Conservation (phyloP, 805 yeast genomes). For the Tetrapisispora nanseiensis region DNA sequence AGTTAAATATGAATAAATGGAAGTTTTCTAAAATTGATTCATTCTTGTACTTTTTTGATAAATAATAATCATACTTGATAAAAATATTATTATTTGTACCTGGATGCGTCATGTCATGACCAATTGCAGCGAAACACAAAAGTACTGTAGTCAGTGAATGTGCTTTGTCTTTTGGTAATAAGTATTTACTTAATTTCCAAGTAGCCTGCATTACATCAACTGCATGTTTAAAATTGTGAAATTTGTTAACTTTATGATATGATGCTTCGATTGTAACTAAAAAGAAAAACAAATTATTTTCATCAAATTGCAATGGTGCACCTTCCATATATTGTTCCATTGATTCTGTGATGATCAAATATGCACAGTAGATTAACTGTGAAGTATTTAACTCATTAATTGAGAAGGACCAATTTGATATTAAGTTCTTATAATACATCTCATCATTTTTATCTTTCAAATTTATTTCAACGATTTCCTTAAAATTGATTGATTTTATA, state of each 20-base stretch:
- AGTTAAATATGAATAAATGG: slow-evolving; percentile 59
- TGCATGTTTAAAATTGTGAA: slow-evolving; percentile 93
- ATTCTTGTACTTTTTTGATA: slow-evolving; percentile 52
- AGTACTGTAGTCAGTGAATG: slow-evolving; percentile 41
- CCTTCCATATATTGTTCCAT: background rate
- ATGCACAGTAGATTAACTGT: slow-evolving; percentile 24
- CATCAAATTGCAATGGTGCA: slow-evolving; percentile 11
- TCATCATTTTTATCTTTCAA: background rate
- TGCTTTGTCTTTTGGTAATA: slow-evolving; percentile 16
- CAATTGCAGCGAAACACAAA: slow-evolving; percentile 70
- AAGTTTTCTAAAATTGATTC: slow-evolving; percentile 72
- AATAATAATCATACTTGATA: slow-evolving; percentile 47
- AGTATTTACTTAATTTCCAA: slow-evolving; percentile 40
- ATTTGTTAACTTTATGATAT: slow-evolving; percentile 77
- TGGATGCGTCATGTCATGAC: slow-evolving; percentile 96
- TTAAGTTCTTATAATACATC: slow-evolving; percentile 10
- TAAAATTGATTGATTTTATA: slow-evolving; percentile 15
- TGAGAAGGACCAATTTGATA: slow-evolving; percentile 25
- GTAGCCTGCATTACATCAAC: slow-evolving; percentile 92
- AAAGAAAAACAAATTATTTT: slow-evolving; percentile 46
- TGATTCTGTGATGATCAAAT: slow-evolving; percentile 12
- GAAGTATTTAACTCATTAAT: slow-evolving; percentile 19
- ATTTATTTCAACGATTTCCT: slow-evolving; percentile 1
- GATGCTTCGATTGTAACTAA: slow-evolving; percentile 63
- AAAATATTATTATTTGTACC: slow-evolving; percentile 82